Evolutionary conservation across 2,329 filamentous ascomycete genomes (phyloP).

Genomic region (Chlorencoelia australis): DNA sequence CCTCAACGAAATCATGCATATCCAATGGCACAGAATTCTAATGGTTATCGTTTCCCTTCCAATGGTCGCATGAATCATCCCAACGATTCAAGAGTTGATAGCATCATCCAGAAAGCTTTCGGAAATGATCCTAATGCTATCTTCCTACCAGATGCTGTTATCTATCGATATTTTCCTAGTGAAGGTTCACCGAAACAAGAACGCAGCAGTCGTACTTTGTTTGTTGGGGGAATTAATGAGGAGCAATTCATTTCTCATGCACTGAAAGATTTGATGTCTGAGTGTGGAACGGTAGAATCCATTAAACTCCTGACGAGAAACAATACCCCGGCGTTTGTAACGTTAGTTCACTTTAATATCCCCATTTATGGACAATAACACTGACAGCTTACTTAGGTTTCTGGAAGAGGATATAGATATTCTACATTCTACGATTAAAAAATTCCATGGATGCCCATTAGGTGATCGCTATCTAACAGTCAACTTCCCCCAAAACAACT

Average conservation of each 20-base stretch:
- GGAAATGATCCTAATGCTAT: no score
- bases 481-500: conserved; percentile 3
- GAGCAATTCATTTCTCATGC: conserved; percentile 11
- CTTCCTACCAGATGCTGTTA: background rate
- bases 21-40: no score
- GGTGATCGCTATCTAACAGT: conserved; percentile 1
- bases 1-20: no score
- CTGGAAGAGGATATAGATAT: conserved; percentile 2
- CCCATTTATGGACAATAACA: background rate
- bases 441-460: conserved; percentile 3
- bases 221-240: conserved; percentile 7
- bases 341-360: conserved; percentile 11
- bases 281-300: conserved; percentile 16
- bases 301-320: conserved; percentile 12
- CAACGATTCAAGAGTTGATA: conserved; percentile 8
- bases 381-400: conserved; percentile 1
- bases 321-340: conserved; percentile 12
- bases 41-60: no score
- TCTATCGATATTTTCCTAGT: no score
- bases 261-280: conserved; percentile 15
- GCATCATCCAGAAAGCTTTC: no score
- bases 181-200: no score
- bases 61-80: background rate
- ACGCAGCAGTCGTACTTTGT: conserved; percentile 11
- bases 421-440: background rate